Evolutionary conservation across 306 rosid genomes (phyloP), one percentile per base, ranked within the genome.

Genomic region (Trichosanthes cucumerina): DNA sequence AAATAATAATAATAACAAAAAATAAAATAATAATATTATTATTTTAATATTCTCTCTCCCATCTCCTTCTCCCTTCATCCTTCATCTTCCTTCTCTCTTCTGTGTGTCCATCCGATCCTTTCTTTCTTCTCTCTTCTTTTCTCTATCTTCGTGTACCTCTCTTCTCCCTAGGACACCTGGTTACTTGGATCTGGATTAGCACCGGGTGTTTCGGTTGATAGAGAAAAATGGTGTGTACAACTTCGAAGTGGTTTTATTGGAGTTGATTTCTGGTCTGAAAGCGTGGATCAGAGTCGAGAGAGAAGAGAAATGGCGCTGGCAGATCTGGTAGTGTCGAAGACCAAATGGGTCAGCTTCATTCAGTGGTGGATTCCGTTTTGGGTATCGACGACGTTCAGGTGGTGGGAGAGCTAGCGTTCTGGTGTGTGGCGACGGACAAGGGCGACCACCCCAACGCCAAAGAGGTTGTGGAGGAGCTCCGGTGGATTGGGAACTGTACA

Each of bases 81-180:
- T n/a, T n/a, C n/a, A n/a, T n/a, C n/a, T n/a, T n/a, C n/a, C n/a
- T n/a, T n/a, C n/a, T n/a, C n/a, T n/a, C n/a, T n/a, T n/a, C n/a
- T n/a, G n/a, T n/a, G n/a, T n/a, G n/a, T n/a, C n/a, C n/a, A n/a
- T n/a, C n/a, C n/a, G n/a, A n/a, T n/a, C n/a, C n/a, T n/a, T n/a
- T n/a, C n/a, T n/a, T n/a, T n/a, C n/a, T n/a, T n/a, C n/a, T n/a
- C n/a, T n/a, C n/a, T n/a, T n/a, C n/a, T n/a, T n/a, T n/a, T n/a
- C n/a, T n/a, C n/a, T n/a, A n/a, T n/a, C n/a, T n/a, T n/a, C n/a
- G n/a, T n/a, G n/a, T n/a, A n/a, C n/a, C n/a, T n/a, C n/a, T n/a
- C n/a, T n/a, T n/a, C n/a, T n/a, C n/a, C n/a, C n/a, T n/a, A n/a
- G 99, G 0, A 95, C 99, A 0, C 99, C 99, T 0, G 99, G 99